Evolutionary conservation across 2,329 filamentous ascomycete species (phyloP), one percentile per base, ranked within the genome.

Genomic region (Fusarium pininemorale): DNA sequence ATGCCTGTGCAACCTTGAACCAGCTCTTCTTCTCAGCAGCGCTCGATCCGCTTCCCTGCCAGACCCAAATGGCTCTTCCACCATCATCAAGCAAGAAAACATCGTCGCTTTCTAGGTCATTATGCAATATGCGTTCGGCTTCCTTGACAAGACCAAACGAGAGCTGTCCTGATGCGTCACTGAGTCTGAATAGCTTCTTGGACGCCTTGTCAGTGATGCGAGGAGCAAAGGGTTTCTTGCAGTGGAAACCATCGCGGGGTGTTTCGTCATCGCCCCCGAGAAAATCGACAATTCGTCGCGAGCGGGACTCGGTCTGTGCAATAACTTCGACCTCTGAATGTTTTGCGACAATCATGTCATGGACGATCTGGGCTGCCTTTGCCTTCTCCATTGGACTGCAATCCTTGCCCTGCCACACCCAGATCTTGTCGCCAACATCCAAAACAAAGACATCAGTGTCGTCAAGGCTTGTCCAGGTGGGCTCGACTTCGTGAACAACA

Each of bases 311-410:
- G 0, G 84, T 81, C 78, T 92, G 90, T 2, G 90, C 85, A 11
- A 93, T 78, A 14, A 93, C 90, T 79, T 93, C 90, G 32, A 92
- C 89, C 61, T 92, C 89, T 50, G 89, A 79, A 72, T 91, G 88
- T 78, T 92, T 92, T 18, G 89, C 90, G 13, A 89, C 81, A 1
- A 88, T 91, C 86, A 90, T 85, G 68, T 91, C 89, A 75, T 91
- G 87, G 9, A 92, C 90, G 5, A 92, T 89, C 79, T 91, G 90
- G 0, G 91, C 91, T 0, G 90, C 90, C 82, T 90, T 91, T 50
- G 88, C 88, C 82, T 91, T 92, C 78, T 93, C 91, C 89, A 92
- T 91, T 1, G 90, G 91, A 53, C 88, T 90, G 78, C 90, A 91
- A 47, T 85, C 85, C 75, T 85, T 86, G 57, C 91, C 91, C 82